A percentile compares a stretch with the other conserved stretches of the same genome.
Conservation (phyloP, 352 stramenopile genomes). For the Globisporangium uncinulatum region DNA sequence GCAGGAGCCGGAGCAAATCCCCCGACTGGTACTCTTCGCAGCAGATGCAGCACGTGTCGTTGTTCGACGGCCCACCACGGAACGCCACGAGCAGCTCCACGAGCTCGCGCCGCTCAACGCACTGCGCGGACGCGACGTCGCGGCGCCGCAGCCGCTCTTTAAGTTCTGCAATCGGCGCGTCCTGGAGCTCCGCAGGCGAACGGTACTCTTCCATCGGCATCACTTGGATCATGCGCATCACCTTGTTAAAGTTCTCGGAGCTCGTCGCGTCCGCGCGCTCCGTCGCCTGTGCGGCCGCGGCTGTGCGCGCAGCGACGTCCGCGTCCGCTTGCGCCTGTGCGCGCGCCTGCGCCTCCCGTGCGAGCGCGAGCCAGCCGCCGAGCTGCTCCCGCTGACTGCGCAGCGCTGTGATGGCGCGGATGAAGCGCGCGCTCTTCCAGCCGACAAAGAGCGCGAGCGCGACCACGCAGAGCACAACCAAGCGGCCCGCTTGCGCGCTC, state of each 20-base stretch:
- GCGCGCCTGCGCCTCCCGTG: conserved; percentile 47
- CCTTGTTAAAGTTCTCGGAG: conserved; percentile 62
- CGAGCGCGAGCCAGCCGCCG: conserved; percentile 40
- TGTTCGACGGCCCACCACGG: conserved; percentile 71
- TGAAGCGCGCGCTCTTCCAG: conserved; percentile 51
- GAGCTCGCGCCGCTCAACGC: conserved; percentile 68
- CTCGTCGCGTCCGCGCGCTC: conserved; percentile 12
- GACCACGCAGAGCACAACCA: conserved; percentile 53
- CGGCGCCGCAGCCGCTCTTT: conserved; percentile 70
- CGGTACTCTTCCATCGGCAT: conserved; percentile 83
- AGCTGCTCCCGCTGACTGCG: conserved; percentile 13
- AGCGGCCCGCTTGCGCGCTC: conserved; percentile 39
- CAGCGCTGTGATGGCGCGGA: conserved; percentile 42
- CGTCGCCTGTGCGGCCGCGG: conserved; percentile 29
- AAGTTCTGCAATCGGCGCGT: conserved; percentile 53
- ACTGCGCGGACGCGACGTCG: conserved; percentile 48
- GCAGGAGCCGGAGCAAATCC: conserved; percentile 70
- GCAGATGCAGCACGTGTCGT: conserved; percentile 87
- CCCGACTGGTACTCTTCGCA: conserved; percentile 79
- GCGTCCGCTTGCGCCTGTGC: conserved; percentile 22
- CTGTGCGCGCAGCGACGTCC: conserved; percentile 22
- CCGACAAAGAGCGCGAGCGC: conserved; percentile 47
- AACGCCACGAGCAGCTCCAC: conserved; percentile 68
- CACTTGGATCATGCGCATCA: conserved; percentile 71
- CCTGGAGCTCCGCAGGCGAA: conserved; percentile 44